Conservation (phyloP, 2,329 filamentous ascomycete species). For the Cladosporium halotolerans region DNA sequence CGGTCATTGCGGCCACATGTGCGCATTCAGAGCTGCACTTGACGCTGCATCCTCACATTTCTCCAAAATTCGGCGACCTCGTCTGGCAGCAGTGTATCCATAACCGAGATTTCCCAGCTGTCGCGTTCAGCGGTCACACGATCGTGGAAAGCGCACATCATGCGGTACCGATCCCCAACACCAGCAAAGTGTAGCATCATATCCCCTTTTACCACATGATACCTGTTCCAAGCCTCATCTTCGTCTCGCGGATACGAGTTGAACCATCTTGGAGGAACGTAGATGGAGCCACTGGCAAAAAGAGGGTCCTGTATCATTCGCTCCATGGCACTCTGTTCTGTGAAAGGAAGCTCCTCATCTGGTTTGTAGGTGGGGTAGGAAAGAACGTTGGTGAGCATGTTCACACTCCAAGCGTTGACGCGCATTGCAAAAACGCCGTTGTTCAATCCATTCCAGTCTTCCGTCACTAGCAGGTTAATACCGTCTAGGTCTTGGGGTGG, state of each 20-base stretch:
- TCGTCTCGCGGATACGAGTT: background rate
- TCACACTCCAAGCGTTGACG: slow-evolving; percentile 21
- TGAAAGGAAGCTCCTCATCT: background rate
- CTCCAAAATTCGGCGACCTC: slow-evolving; percentile 32
- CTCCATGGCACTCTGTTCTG: background rate
- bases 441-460: slow-evolving; percentile 24
- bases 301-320: background rate
- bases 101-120: slow-evolving; percentile 34
- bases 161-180: slow-evolving; percentile 25
- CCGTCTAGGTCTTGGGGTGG: slow-evolving; percentile 23
- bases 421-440: slow-evolving; percentile 28
- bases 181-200: slow-evolving; percentile 41
- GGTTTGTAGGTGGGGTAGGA: background rate
- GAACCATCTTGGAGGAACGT: background rate
- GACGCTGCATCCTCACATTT: slow-evolving; percentile 24
- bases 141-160: slow-evolving; percentile 33
- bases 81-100: slow-evolving; percentile 30
- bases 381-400: slow-evolving; percentile 20
- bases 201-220: slow-evolving; percentile 35
- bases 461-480: slow-evolving; percentile 23
- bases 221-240: background rate
- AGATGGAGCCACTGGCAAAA: background rate
- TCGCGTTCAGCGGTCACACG: slow-evolving; percentile 31
- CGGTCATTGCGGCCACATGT: too few species aligned
- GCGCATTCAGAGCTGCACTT: slow-evolving; percentile 5